Conservation (phyloP, 2,329 filamentous ascomycete species). For the Aspergillus melleus region DNA sequence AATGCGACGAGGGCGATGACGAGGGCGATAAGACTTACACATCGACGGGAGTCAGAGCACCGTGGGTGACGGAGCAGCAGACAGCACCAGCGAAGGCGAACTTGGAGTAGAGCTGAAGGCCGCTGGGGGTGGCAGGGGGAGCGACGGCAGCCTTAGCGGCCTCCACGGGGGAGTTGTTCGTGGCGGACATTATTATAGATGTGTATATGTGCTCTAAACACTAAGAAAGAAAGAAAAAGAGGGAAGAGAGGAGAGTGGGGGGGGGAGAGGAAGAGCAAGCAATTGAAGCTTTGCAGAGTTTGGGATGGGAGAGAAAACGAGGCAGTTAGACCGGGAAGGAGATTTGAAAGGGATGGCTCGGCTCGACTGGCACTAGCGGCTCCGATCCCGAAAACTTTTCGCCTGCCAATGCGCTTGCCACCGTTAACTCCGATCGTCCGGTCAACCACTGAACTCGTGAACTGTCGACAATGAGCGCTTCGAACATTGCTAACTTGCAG, state of each 20-base stretch:
- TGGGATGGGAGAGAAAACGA: slow-evolving; percentile 20
- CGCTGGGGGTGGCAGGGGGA: slow-evolving; percentile 51
- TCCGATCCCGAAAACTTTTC: slow-evolving; percentile 36
- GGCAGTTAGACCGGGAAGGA: slow-evolving; percentile 18
- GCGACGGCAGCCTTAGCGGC: slow-evolving; percentile 12
- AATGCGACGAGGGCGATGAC: slow-evolving; percentile 26
- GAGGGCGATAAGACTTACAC: slow-evolving; percentile 69
- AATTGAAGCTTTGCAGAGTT: slow-evolving; percentile 20
- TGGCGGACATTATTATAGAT: slow-evolving; percentile 40
- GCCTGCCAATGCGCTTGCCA: slow-evolving; percentile 27
- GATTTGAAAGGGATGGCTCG: slow-evolving; percentile 29
- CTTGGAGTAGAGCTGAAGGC: slow-evolving; percentile 80
- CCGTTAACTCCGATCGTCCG: slow-evolving; percentile 21
- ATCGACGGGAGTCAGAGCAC: slow-evolving; percentile 95
- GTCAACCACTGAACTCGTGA: slow-evolving; percentile 10
- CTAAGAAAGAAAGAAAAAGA: slow-evolving; percentile 14
- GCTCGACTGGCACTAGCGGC: slow-evolving; percentile 20
- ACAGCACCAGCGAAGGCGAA: slow-evolving; percentile 97
- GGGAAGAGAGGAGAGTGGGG: slow-evolving; percentile 14
- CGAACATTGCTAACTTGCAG: too few species aligned
- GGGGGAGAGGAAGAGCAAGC: slow-evolving; percentile 14
- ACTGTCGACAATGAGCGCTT: not conserved
- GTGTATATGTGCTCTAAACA: slow-evolving; percentile 19
- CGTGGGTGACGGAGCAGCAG: slow-evolving; percentile 98
- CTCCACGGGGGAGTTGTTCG: slow-evolving; percentile 49